A percentile compares a stretch with the other conserved stretches of the same genome.
Conservation (phyloP, 768 basidiomycete genomes). For the Paxillus involutus region DNA sequence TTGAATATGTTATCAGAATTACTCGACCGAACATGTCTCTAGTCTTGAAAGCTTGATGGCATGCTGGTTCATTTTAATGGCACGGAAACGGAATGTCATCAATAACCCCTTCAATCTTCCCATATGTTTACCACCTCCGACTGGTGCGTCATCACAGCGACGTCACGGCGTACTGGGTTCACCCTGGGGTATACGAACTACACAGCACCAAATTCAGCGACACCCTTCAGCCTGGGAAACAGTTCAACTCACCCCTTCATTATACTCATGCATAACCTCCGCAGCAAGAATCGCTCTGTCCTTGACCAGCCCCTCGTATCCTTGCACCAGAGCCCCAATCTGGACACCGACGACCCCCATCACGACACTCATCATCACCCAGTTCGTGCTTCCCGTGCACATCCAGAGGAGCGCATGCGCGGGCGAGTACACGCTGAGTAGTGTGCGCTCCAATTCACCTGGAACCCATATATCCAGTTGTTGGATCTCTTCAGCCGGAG, state of each 20-base stretch:
- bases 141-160: constrained; percentile 83
- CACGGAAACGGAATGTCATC: too few relatives aligned
- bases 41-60: too few relatives aligned
- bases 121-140: constrained; percentile 69
- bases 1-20: too few relatives aligned
- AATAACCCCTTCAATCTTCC: constrained; percentile 36
- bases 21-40: too few relatives aligned
- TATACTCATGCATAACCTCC: constrained; percentile 85
- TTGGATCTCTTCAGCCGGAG: constrained; percentile 58
- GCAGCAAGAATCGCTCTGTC: constrained; percentile 74
- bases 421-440: constrained; percentile 80
- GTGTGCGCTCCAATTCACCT: constrained; percentile 62
- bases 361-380: constrained; percentile 68
- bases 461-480: constrained; percentile 81
- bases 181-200: constrained; percentile 86
- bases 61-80: too few relatives aligned
- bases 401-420: constrained; percentile 75
- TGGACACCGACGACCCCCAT: constrained; percentile 69
- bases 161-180: constrained; percentile 74
- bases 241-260: constrained; percentile 57
- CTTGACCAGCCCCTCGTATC: constrained; percentile 67
- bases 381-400: constrained; percentile 67
- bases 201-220: background rate
- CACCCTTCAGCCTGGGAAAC: background rate
- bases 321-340: constrained; percentile 39